Percentiles rank a stretch among this genome's conserved stretches.
Evolutionary conservation across 345 rosid genomes (phyloP).

Genomic region (Salix caprea): DNA sequence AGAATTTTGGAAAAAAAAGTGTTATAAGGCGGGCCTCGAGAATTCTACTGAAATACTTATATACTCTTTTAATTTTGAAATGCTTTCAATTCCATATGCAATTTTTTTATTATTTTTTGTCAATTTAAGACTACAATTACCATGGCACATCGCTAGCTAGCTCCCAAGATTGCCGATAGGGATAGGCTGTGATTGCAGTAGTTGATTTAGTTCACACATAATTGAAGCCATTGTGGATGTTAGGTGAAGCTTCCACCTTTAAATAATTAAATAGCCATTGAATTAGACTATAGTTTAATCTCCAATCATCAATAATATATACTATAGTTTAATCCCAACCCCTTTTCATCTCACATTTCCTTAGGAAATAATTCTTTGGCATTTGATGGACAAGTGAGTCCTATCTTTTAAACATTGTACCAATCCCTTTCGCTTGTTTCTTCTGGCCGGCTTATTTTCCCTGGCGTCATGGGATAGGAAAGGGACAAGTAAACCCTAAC

Average conservation of each 20-base stretch:
- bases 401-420: constrained; percentile 12
- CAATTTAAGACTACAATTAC: too few relatives aligned
- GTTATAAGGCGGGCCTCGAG: too few relatives aligned
- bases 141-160: too few relatives aligned
- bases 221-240: constrained; percentile 19
- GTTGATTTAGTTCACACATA: constrained; percentile 22
- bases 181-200: too few relatives aligned
- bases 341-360: constrained; percentile 8
- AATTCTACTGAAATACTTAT: too few relatives aligned
- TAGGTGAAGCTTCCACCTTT: constrained; percentile 25
- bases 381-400: constrained; percentile 30
- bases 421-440: neutral
- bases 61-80: too few relatives aligned
- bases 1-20: too few relatives aligned
- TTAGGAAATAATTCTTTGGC: constrained; percentile 32
- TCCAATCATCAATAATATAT: neutral
- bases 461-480: neutral
- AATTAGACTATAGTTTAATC: neutral
- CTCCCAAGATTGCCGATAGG: too few relatives aligned
- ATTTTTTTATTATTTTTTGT: too few relatives aligned
- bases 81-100: too few relatives aligned
- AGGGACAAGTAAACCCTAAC: neutral
- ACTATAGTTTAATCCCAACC: neutral
- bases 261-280: neutral
- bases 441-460: neutral